Conservation (phyloP, 208 protist genomes). For the Leishmania mexicana region DNA sequence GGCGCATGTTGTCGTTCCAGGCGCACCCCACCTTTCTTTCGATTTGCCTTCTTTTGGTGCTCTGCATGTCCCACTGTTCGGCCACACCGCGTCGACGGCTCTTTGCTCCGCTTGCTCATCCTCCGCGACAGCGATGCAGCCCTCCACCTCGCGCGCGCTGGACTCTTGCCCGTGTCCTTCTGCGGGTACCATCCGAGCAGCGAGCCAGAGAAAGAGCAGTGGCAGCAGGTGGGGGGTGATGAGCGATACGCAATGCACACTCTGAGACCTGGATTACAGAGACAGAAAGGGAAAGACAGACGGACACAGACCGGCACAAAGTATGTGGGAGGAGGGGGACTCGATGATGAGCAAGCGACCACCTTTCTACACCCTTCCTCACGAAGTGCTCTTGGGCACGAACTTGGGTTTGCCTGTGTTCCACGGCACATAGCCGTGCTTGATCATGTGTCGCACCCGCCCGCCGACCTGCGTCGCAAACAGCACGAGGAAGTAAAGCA, state of each 20-base stretch:
- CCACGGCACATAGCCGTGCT: constrained; percentile 95
- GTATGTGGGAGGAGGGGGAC: no score
- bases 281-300: background rate
- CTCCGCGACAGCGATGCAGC: background rate
- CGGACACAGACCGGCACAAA: no score
- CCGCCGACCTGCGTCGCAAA: constrained; percentile 94
- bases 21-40: background rate
- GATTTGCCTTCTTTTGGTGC: no score
- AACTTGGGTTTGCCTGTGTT: constrained; percentile 84
- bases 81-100: background rate
- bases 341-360: background rate
- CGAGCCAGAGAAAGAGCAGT: background rate
- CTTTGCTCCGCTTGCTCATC: background rate
- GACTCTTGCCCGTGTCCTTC: background rate
- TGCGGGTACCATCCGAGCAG: background rate
- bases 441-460: constrained; percentile 97
- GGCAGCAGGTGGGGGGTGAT: background rate
- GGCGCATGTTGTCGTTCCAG: background rate
- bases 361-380: background rate
- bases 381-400: constrained; percentile 65
- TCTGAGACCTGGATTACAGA: no score
- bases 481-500: constrained; percentile 97
- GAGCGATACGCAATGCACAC: background rate
- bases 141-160: background rate
- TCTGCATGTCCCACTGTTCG: no score